These are phyloP conservation scores for Dichotomocladium elegans DNA, from an alignment of 371 early-diverging fungal genomes.

Conservation along the genomic window DNA sequence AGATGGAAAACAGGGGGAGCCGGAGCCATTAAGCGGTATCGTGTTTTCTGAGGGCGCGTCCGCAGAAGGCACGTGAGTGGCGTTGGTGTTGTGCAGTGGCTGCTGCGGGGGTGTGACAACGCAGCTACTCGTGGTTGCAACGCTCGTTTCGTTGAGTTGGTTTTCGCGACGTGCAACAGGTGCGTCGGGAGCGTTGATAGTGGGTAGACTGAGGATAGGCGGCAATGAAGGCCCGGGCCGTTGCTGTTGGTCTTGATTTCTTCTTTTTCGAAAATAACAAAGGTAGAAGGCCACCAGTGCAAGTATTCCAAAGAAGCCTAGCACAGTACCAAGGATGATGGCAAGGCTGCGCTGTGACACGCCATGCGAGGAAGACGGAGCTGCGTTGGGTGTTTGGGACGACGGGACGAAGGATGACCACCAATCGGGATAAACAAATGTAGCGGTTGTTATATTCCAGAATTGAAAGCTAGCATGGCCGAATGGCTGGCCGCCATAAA, in stretches of 20 bases:
- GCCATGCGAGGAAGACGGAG: too few relatives aligned
- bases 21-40: not conserved
- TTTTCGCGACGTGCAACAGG: not conserved
- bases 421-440: constrained; percentile 7
- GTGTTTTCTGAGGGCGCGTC: not conserved
- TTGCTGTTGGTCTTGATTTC: not conserved
- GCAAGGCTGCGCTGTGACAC: not conserved
- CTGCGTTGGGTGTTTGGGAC: not conserved
- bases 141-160: not conserved
- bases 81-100: not conserved
- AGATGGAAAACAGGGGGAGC: not conserved
- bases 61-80: not conserved
- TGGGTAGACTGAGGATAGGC: not conserved
- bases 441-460: constrained; percentile 1
- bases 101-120: not conserved
- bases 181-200: not conserved
- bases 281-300: not conserved
- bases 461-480: constrained; percentile 7
- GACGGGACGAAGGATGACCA: not conserved
- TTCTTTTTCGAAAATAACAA: not conserved
- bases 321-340: constrained; percentile 9
- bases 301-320: not conserved
- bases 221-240: not conserved
- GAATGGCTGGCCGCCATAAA: constrained; percentile 13
- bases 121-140: not conserved